Percentiles rank a stretch among this genome's conserved stretches.
Evolutionary conservation across 2,329 filamentous ascomycete genomes (phyloP).

Genomic region (Aspergillus udagawae): DNA sequence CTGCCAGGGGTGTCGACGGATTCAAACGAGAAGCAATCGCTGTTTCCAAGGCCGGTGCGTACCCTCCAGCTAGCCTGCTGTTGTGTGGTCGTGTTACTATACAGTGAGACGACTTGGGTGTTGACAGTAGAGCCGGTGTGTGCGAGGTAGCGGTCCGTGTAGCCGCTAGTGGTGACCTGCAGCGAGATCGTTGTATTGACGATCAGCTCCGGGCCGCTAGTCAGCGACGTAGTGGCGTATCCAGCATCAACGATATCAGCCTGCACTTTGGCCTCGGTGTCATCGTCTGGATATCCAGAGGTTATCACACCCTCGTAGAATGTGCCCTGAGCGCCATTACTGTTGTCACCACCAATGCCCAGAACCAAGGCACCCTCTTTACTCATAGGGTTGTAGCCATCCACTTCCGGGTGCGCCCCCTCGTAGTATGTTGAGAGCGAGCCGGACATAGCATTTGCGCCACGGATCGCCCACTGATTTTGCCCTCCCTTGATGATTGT

Average conservation of each 20-base stretch:
- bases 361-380: conserved; percentile 65
- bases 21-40: conserved; percentile 59
- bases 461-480: conserved; percentile 57
- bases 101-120: conserved; percentile 53
- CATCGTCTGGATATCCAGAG: conserved; percentile 56
- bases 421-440: conserved; percentile 56
- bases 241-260: conserved; percentile 58
- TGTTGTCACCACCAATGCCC: conserved; percentile 67
- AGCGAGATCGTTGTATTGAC: conserved; percentile 52
- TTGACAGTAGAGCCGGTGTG: conserved; percentile 51
- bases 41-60: conserved; percentile 53
- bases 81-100: conserved; percentile 49
- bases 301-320: conserved; percentile 66
- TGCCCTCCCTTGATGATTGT: conserved; percentile 54
- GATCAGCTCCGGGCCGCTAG: conserved; percentile 46
- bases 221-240: conserved; percentile 48
- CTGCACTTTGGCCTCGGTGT: conserved; percentile 55
- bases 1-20: conserved; percentile 55
- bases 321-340: conserved; percentile 55
- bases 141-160: conserved; percentile 52
- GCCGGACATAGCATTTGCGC: conserved; percentile 53
- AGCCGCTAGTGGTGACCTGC: conserved; percentile 53
- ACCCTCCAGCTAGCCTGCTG: conserved; percentile 53
- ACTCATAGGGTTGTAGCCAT: conserved; percentile 59
- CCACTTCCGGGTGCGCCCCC: conserved; percentile 49